Evolutionary conservation across 2,329 filamentous ascomycete genomes (phyloP).

Genomic region (Fusarium oligoseptatum): DNA sequence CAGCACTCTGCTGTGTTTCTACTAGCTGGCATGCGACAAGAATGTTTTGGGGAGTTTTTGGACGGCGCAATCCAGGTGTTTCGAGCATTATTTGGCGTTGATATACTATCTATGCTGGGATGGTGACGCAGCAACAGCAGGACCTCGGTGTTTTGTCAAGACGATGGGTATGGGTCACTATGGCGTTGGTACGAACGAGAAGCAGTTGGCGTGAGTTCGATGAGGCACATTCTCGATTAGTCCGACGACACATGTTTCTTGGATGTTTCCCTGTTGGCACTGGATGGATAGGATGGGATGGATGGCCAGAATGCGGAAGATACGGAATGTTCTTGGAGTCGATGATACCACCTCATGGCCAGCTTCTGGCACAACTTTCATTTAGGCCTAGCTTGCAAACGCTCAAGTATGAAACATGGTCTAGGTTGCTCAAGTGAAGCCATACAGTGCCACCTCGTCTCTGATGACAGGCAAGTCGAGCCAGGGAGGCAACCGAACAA

Average conservation of each 20-base stretch:
- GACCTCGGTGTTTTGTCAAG: background rate
- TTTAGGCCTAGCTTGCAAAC: background rate
- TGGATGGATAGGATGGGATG: background rate
- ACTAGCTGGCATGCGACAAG: background rate
- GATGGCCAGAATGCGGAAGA: background rate
- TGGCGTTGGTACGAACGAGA: background rate
- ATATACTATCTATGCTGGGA: background rate
- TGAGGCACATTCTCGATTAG: background rate
- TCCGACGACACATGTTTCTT: background rate
- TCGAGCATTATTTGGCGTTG: constrained; percentile 23
- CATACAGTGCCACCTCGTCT: background rate
- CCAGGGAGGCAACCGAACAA: background rate
- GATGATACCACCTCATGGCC: background rate
- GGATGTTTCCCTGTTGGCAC: background rate
- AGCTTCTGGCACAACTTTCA: background rate
- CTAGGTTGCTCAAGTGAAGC: background rate
- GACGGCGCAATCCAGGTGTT: constrained; percentile 17
- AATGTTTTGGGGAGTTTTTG: background rate
- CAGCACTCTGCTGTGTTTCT: background rate
- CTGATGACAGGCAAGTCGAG: background rate
- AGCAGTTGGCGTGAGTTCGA: background rate
- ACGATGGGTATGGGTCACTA: background rate
- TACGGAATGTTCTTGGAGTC: background rate
- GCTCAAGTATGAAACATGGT: background rate
- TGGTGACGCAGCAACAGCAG: background rate